Base-by-base conservation (phyloP, 495 filamentous ascomycete genomes). In the Corynascus novoguineensis region DNA sequence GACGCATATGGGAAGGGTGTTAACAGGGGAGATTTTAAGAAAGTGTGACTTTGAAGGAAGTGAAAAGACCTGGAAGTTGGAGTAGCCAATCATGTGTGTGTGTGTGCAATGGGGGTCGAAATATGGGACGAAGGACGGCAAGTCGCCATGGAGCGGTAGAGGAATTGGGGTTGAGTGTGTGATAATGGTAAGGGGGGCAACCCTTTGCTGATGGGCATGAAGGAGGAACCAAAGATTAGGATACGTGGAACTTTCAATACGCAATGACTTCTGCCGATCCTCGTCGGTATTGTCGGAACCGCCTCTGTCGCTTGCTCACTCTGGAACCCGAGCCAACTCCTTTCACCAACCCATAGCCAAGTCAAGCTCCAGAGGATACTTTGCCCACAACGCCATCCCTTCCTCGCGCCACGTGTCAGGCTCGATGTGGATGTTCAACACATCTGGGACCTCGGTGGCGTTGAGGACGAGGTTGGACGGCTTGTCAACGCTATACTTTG, bases 1-100 rank as follows among this genome's bases (percentile, higher is more conserved):
- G 68, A 82, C 81, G 9, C 81, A 86, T 52, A 60, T 84, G 57
- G 83, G 81, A 0, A 74, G 63, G 55, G 68, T 86, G 17, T 60
- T 62, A 50, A 34, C 38, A 50, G 77, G 75, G 2, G 68, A 68
- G 55, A 69, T 80, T 60, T 68, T 81, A 59, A 63, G 46, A 46
- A 58, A 59, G 53, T 50, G 53, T 59, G 62, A 72, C 35, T 66
- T 67, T 60, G 53, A 34, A 41, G 29, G 24, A n/a, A 5, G 15
- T 41, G 37, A 17, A n/a, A n/a, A n/a, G n/a, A n/a, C n/a, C 5
- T 31, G 29, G 29, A 31, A 31, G 29, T 31, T n/a, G n/a, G n/a
- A n/a, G n/a, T n/a, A n/a, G n/a, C n/a, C n/a, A n/a, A n/a, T n/a
- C n/a, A n/a, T n/a, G n/a, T n/a, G n/a, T n/a, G n/a, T n/a, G n/a